A percentile compares a stretch with the other conserved stretches of the same genome.
These are phyloP conservation scores for Apiospora arundinis DNA, from an alignment of 2,329 filamentous ascomycete species.

Conservation along the genomic window DNA sequence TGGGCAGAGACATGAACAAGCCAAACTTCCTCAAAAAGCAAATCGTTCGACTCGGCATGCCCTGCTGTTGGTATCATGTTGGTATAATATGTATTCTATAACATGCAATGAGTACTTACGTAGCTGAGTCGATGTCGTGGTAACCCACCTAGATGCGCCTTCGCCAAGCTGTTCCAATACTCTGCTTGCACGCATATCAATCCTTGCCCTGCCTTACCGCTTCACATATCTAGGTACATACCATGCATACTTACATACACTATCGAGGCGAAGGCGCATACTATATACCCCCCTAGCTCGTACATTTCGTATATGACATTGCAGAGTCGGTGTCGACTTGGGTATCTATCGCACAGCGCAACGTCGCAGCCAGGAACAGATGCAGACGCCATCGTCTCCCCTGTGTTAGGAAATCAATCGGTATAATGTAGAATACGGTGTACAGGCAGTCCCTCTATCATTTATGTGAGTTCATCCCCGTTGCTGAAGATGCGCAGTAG, in stretches of 20 bases:
- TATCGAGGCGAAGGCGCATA: neutral
- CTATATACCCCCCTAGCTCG: neutral
- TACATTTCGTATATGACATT: neutral
- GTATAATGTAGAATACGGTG: neutral
- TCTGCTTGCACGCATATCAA: neutral
- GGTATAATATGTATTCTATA: neutral
- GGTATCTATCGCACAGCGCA: neutral
- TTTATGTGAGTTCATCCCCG: no score
- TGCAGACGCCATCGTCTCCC: neutral
- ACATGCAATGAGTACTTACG: no score
- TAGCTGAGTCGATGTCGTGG: neutral
- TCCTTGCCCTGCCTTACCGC: neutral
- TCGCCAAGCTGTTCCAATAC: neutral
- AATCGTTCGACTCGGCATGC: neutral
- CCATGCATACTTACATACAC: neutral
- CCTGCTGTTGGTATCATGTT: neutral
- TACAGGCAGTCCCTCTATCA: neutral
- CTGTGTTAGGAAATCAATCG: neutral
- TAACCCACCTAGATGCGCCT: neutral
- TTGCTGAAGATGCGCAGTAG: neutral
- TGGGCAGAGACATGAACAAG: neutral
- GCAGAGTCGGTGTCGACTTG: neutral
- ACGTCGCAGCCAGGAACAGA: neutral
- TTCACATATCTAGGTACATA: neutral
- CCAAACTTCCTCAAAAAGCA: neutral